Percentiles rank a stretch among this genome's conserved stretches.
Conservation (phyloP, 1,139 yeast genomes). For the Williopsis jadinii region DNA sequence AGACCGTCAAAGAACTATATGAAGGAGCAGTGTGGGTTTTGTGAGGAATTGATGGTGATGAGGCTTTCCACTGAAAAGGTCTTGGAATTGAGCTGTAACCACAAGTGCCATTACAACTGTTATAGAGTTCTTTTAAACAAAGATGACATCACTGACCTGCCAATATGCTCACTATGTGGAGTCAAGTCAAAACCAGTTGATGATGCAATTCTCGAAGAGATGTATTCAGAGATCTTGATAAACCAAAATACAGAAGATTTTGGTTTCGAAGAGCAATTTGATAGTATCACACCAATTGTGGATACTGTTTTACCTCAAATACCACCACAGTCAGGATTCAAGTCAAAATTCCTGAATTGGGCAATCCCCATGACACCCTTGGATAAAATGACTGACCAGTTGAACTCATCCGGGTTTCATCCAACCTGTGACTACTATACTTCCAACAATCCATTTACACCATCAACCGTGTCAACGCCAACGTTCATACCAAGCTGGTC, state of each 20-base stretch:
- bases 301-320: conserved; percentile 4
- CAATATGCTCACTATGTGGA: conserved; percentile 24
- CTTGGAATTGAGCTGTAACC: conserved; percentile 27
- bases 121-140: conserved; percentile 13
- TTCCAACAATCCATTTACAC: neutral
- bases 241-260: conserved; percentile 4
- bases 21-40: conserved; percentile 26
- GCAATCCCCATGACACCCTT: conserved; percentile 17
- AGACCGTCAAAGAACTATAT: conserved; percentile 6
- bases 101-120: conserved; percentile 23
- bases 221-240: conserved; percentile 12
- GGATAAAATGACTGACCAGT: conserved; percentile 13
- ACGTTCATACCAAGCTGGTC: neutral
- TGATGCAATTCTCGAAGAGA: conserved; percentile 21
- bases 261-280: neutral
- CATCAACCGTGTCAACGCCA: neutral
- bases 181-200: conserved; percentile 19
- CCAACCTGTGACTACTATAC: neutral
- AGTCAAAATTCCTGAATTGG: conserved; percentile 3
- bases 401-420: conserved; percentile 13
- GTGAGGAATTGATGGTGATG: conserved; percentile 28
- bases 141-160: conserved; percentile 6
- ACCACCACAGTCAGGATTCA: conserved; percentile 6
- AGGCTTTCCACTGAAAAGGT: conserved; percentile 28
- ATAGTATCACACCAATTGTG: neutral